These are phyloP conservation scores for Apiotrichum domesticum DNA, from an alignment of 1,284 basidiomycete genomes.

Conservation along the genomic window DNA sequence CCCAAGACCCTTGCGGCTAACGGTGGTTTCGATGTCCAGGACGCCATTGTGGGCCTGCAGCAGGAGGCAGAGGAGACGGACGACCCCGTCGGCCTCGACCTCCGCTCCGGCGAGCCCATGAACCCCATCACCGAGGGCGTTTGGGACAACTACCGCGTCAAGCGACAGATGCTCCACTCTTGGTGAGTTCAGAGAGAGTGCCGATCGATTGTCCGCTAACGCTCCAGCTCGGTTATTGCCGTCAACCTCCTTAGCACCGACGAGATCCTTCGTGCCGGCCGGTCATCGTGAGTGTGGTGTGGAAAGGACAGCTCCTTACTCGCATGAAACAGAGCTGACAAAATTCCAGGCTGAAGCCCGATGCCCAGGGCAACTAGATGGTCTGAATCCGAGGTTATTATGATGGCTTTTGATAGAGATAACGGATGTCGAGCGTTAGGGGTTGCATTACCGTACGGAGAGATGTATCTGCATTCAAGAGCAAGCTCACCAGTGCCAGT, in stretches of 20 bases:
- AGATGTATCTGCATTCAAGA: conserved; percentile 7
- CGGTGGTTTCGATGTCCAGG: conserved; percentile 96
- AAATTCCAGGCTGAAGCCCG: conserved; percentile 8
- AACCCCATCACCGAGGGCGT: conserved; percentile 93
- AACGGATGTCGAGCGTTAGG: not conserved
- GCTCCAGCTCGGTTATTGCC: conserved; percentile 74
- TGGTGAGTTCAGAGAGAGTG: conserved; percentile 54
- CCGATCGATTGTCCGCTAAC: conserved; percentile 8
- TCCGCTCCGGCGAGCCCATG: conserved; percentile 91
- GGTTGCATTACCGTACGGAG: not conserved
- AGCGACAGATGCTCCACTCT: conserved; percentile 96
- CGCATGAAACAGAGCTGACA: too few relatives aligned
- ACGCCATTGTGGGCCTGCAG: conserved; percentile 85
- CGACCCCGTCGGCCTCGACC: conserved; percentile 87
- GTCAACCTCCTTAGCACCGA: conserved; percentile 92
- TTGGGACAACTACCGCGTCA: conserved; percentile 99
- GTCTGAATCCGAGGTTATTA: not conserved
- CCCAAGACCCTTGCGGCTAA: conserved; percentile 96
- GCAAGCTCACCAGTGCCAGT: too few relatives aligned
- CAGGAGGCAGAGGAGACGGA: conserved; percentile 83
- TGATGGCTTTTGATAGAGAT: conserved; percentile 1
- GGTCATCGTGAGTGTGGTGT: conserved; percentile 58
- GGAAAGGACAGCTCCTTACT: too few relatives aligned
- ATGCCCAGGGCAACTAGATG: conserved; percentile 5
- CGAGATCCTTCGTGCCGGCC: conserved; percentile 88